A percentile compares a stretch with the other conserved stretches of the same genome.
These are phyloP conservation scores for Trypanosomatidae sp. DNA, from an alignment of 208 protist species.

Conservation along the genomic window DNA sequence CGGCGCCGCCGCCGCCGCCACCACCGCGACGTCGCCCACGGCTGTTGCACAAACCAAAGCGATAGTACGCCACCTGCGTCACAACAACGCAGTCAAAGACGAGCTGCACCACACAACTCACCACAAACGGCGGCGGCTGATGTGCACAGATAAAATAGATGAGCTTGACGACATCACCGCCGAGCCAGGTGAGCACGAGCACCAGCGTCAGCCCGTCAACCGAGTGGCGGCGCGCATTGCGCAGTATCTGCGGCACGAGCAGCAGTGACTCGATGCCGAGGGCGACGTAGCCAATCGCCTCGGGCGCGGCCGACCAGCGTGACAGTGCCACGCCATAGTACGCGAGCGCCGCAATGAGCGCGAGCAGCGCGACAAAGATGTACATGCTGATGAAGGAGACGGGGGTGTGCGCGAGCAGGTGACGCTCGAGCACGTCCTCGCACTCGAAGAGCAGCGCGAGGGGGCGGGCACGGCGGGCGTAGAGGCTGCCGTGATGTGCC, in stretches of 20 bases:
- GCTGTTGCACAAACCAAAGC: too few relatives aligned
- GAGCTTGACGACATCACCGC: conserved; percentile 56
- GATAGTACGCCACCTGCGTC: conserved; percentile 41
- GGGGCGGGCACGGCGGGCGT: background rate
- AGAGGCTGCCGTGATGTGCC: background rate
- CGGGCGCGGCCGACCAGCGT: too few relatives aligned
- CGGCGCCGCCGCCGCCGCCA: too few relatives aligned
- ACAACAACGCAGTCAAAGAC: conserved; percentile 45
- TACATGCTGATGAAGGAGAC: conserved; percentile 12
- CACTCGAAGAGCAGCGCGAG: conserved; percentile 10
- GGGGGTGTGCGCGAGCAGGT: conserved; percentile 11
- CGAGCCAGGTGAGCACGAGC: conserved; percentile 53
- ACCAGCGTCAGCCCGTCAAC: conserved; percentile 46
- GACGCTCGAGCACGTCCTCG: conserved; percentile 15
- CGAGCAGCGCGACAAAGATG: conserved; percentile 1
- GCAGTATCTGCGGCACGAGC: conserved; percentile 64
- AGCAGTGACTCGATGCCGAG: conserved; percentile 52
- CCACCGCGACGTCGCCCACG: too few relatives aligned
- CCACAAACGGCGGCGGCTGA: conserved; percentile 53
- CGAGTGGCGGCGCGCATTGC: conserved; percentile 38
- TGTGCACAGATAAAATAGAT: conserved; percentile 42
- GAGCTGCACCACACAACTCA: conserved; percentile 53
- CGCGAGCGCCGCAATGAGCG: conserved; percentile 7
- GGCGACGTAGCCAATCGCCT: conserved; percentile 46
- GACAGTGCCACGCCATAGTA: background rate